Conservation (phyloP, 2,329 filamentous ascomycete genomes). For the Mollisiaceae sp. region DNA sequence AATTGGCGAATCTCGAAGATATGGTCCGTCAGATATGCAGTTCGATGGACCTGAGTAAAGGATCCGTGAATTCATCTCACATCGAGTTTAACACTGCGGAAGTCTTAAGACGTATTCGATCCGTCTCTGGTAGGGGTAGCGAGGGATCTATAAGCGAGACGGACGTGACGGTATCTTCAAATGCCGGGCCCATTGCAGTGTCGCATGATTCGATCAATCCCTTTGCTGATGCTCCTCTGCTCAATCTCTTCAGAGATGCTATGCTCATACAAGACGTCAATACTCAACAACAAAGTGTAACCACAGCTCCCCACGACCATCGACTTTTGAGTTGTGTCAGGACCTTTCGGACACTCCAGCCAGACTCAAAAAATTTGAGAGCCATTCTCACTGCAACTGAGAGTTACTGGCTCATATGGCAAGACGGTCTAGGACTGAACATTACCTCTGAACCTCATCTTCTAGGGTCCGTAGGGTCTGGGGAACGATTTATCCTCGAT, state of each 20-base stretch:
- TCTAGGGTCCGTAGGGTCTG: background rate
- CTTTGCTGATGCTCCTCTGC: conserved; percentile 29
- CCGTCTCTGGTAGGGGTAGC: background rate
- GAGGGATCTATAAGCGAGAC: background rate
- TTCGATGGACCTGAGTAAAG: conserved; percentile 19
- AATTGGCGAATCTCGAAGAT: conserved; percentile 38
- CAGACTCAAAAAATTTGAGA: conserved; percentile 24
- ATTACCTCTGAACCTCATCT: background rate
- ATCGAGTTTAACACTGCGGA: conserved; percentile 14
- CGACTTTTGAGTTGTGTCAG: conserved; percentile 11
- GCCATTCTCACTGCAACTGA: conserved; percentile 3
- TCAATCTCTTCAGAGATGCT: conserved; percentile 30
- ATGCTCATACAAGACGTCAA: conserved; percentile 20
- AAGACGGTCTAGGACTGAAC: background rate
- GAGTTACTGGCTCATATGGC: background rate
- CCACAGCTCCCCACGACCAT: background rate
- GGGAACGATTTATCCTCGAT: conserved; percentile 46
- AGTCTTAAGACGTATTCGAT: conserved; percentile 15
- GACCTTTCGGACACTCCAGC: conserved; percentile 20
- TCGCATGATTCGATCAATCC: background rate
- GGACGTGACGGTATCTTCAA: background rate
- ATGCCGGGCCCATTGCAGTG: background rate
- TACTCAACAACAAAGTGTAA: background rate
- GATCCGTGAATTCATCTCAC: conserved; percentile 2
- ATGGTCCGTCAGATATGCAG: conserved; percentile 31